A percentile compares a stretch with the other conserved stretches of the same genome.
Evolutionary conservation across 2,329 filamentous ascomycete species (phyloP).

Genomic region (Macrophomina pseudophaseolina): DNA sequence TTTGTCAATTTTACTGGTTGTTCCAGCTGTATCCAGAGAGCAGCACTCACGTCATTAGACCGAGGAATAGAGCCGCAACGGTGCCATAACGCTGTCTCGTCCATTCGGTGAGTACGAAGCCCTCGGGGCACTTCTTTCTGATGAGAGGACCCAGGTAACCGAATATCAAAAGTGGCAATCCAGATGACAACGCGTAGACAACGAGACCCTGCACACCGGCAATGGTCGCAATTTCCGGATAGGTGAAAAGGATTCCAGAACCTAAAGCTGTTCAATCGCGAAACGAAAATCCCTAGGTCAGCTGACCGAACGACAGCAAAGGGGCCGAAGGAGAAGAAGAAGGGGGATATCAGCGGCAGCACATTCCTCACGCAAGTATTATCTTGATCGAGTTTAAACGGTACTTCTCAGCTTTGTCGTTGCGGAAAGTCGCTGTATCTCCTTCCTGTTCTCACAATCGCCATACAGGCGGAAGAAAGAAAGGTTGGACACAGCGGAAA

Average conservation of each 20-base stretch:
- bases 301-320: conserved; percentile 29
- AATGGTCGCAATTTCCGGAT: conserved; percentile 79
- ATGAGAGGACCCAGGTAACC: conserved; percentile 77
- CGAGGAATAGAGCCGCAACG: conserved; percentile 73
- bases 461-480: not conserved
- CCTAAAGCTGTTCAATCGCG: conserved; percentile 67
- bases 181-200: conserved; percentile 74
- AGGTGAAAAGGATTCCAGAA: conserved; percentile 82
- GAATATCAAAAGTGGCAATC: conserved; percentile 75
- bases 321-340: conserved; percentile 37
- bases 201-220: conserved; percentile 79
- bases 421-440: conserved; percentile 24
- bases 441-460: not conserved
- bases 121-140: conserved; percentile 77
- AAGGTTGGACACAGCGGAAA: conserved; percentile 55
- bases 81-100: conserved; percentile 77
- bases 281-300: conserved; percentile 39
- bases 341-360: conserved; percentile 74
- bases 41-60: conserved; percentile 66
- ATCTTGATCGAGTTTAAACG: conserved; percentile 97
- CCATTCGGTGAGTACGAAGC: conserved; percentile 86
- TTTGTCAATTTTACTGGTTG: not conserved
- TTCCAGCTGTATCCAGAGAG: not conserved
- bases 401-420: conserved; percentile 88
- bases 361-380: conserved; percentile 99